Evolutionary conservation across 345 rosid species (phyloP).

Genomic region (Eucalyptus curtisii): DNA sequence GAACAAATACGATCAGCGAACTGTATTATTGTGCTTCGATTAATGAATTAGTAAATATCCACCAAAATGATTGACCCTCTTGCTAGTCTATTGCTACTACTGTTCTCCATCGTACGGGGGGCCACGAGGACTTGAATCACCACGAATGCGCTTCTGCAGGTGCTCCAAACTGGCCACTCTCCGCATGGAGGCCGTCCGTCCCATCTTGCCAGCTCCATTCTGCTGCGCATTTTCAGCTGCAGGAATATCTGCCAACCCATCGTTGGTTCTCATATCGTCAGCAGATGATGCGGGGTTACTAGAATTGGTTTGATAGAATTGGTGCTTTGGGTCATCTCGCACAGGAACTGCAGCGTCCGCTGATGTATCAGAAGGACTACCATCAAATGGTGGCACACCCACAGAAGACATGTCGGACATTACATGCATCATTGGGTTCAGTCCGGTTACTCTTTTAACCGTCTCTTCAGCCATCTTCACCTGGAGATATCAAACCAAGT

Average conservation of each 20-base stretch:
- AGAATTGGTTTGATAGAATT: slow-evolving; percentile 13
- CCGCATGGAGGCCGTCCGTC: slow-evolving; percentile 54
- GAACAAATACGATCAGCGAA: not conserved
- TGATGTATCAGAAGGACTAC: slow-evolving; percentile 40
- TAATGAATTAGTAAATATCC: not conserved
- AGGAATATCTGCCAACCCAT: slow-evolving; percentile 25
- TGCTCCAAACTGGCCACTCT: slow-evolving; percentile 92
- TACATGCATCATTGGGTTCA: slow-evolving; percentile 49
- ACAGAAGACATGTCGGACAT: slow-evolving; percentile 31
- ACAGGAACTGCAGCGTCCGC: slow-evolving; percentile 44
- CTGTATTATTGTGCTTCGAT: not conserved
- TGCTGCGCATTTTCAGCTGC: slow-evolving; percentile 24
- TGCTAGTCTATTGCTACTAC: not conserved
- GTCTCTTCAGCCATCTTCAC: slow-evolving; percentile 96
- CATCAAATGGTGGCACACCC: slow-evolving; percentile 26
- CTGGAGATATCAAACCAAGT: slow-evolving; percentile 16
- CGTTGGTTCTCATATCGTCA: slow-evolving; percentile 11
- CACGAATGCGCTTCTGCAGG: slow-evolving; percentile 74
- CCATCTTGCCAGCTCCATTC: slow-evolving; percentile 37
- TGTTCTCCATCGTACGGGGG: slow-evolving; percentile 1
- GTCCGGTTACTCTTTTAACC: slow-evolving; percentile 69
- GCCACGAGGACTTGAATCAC: slow-evolving; percentile 14
- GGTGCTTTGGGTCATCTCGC: slow-evolving; percentile 27
- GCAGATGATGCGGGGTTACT: slow-evolving; percentile 8
- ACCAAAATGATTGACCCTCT: not conserved